Evolutionary conservation across 2,329 filamentous ascomycete species (phyloP), one percentile per base, ranked within the genome.

Genomic region (Thelonectria blattea): DNA sequence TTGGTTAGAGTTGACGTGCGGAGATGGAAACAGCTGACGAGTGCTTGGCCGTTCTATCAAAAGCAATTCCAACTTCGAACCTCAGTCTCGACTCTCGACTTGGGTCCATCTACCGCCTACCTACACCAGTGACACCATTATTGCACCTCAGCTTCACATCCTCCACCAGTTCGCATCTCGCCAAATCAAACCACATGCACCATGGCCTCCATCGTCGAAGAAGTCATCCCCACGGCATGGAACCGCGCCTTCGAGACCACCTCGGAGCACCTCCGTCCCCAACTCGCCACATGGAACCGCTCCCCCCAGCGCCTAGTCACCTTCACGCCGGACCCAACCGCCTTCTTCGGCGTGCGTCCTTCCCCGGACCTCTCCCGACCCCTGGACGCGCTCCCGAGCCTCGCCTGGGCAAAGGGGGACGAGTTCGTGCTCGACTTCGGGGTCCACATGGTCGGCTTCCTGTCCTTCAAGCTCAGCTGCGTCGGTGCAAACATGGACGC

Each of bases 401-500:
- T 59, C 17, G 52, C 51, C 41, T 59, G 60, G 60, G 56, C 55
- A 41, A 58, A 41, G 30, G 60, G 60, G 12, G 60, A 62, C 39
- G 60, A 62, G 47, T 60, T 62, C 32, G 52, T 62, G 46, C 60
- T 62, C 22, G 60, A 62, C 56, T 62, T 62, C 50, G 60, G 60
- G 27, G 42, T 62, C 45, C 60, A 62, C 49, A 56, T 62, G 56
- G 56, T 60, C 17, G 60, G 60, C 12, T 62, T 53, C 45, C 12
- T 62, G 11, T 62, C 60, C 12, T 56, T 62, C 27, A 39, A 20
- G 27, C 56, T 62, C 15, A 24, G 39, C 45, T 51, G 56, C 56
- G 24, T 54, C 12, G 60, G 56, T 2, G 47, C 22, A 52, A 53
- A 75, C 58, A 71, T 76, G 54, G 75, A 77, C 65, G 74, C 75